Evolutionary conservation across 441 rosid genomes (phyloP).

Genomic region (Lepidium campestre): DNA sequence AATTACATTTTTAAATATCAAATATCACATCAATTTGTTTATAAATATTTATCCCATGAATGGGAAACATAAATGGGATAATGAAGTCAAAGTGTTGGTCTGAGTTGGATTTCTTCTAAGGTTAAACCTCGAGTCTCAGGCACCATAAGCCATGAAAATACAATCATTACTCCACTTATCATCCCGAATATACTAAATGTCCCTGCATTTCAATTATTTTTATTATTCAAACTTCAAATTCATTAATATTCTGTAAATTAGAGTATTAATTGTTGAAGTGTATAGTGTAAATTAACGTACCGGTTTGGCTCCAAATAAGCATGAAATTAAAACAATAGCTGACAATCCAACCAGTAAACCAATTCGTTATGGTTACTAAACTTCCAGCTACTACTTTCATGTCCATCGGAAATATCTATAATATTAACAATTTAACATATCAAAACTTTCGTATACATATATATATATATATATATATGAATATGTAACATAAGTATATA

Average conservation of each 20-base stretch:
- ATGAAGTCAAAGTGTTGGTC: not conserved
- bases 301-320: constrained; percentile 37
- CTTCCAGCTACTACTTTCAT: constrained; percentile 41
- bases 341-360: constrained; percentile 35
- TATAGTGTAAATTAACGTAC: constrained; percentile 7
- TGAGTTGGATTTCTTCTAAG: constrained; percentile 24
- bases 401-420: constrained; percentile 35
- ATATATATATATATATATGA: not conserved
- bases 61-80: no score
- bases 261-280: no score
- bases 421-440: not conserved
- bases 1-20: no score
- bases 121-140: constrained; percentile 28
- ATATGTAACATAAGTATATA: no score
- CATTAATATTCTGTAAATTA: no score
- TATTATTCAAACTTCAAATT: not conserved
- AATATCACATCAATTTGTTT: no score
- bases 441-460: not conserved
- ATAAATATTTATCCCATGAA: no score
- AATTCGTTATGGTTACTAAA: constrained; percentile 32
- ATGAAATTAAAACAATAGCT: constrained; percentile 31
- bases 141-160: constrained; percentile 15
- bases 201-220: constrained; percentile 11
- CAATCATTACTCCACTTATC: constrained; percentile 7
- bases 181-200: constrained; percentile 22